Conservation (phyloP, 2,329 filamentous ascomycete species). For the Rutstroemia sp. region DNA sequence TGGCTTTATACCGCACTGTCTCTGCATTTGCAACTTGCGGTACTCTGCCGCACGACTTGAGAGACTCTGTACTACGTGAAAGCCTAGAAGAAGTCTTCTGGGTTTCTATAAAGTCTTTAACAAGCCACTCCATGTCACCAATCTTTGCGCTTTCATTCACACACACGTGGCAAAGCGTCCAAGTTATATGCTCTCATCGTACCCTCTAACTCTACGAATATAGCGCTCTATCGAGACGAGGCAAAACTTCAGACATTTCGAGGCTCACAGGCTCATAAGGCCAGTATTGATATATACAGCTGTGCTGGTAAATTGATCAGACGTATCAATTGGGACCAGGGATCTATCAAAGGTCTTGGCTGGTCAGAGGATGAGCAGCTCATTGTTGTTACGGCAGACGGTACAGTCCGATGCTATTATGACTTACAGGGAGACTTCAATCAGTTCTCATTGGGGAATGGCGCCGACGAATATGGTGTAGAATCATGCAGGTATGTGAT, state of each 20-base stretch:
- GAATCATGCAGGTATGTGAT: slow-evolving; percentile 59
- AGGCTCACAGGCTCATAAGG: slow-evolving; percentile 62
- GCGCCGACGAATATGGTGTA: slow-evolving; percentile 82
- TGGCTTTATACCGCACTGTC: too few relatives aligned
- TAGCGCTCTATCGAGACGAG: slow-evolving; percentile 85
- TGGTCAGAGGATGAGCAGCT: slow-evolving; percentile 97
- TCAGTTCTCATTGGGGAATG: slow-evolving; percentile 86
- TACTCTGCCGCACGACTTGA: too few relatives aligned
- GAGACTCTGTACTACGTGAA: too few relatives aligned
- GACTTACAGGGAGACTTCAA: slow-evolving; percentile 93
- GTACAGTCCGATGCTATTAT: slow-evolving; percentile 79
- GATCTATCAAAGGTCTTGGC: slow-evolving; percentile 76
- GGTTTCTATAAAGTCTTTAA: too few relatives aligned
- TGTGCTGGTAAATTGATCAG: slow-evolving; percentile 83
- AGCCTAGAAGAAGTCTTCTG: too few relatives aligned
- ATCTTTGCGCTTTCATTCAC: not conserved
- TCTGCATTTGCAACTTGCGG: too few relatives aligned
- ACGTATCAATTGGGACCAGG: slow-evolving; percentile 86
- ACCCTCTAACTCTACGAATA: slow-evolving; percentile 22
- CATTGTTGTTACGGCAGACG: slow-evolving; percentile 80
- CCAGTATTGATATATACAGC: slow-evolving; percentile 90
- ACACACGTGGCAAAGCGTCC: too few relatives aligned
- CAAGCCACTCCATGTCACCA: too few relatives aligned
- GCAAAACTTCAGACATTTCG: slow-evolving; percentile 75
- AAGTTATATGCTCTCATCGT: not conserved